A percentile compares a stretch with the other conserved stretches of the same genome.
These are phyloP conservation scores for Vitis labrusca DNA, from an alignment of 164 flowering plant genomes.

Conservation along the genomic window DNA sequence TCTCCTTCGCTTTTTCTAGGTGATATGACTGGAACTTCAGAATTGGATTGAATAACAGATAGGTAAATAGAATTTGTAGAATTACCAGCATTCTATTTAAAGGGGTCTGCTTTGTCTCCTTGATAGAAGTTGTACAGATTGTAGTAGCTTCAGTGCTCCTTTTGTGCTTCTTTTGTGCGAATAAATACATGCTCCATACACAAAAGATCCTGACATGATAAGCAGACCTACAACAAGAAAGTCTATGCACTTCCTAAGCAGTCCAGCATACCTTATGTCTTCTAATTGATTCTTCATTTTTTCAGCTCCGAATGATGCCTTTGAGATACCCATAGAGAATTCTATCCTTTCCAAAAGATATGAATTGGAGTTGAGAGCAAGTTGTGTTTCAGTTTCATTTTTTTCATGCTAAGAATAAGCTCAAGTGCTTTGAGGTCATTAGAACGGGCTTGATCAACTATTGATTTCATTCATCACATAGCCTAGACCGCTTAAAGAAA, in stretches of 20 bases:
- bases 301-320: conserved; percentile 75
- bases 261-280: conserved; percentile 64
- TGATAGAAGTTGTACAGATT: conserved; percentile 37
- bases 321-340: conserved; percentile 71
- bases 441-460: conserved; percentile 73
- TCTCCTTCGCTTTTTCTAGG: conserved; percentile 23
- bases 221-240: conserved; percentile 81
- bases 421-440: conserved; percentile 78
- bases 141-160: conserved; percentile 62
- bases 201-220: conserved; percentile 60
- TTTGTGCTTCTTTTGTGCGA: conserved; percentile 54
- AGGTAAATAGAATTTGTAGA: conserved; percentile 1
- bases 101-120: conserved; percentile 12
- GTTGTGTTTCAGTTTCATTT: conserved; percentile 57
- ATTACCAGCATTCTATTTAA: not conserved
- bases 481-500: conserved; percentile 22
- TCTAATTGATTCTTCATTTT: conserved; percentile 76
- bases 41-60: conserved; percentile 3
- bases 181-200: conserved; percentile 68
- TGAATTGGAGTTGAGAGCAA: conserved; percentile 51
- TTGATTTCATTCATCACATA: conserved; percentile 46
- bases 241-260: conserved; percentile 65
- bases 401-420: conserved; percentile 61
- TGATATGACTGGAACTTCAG: not conserved
- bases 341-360: conserved; percentile 69